Percentiles rank a stretch among this genome's conserved stretches.
Conservation (phyloP, 257 asterid species). For the Solanum chiquidenum region DNA sequence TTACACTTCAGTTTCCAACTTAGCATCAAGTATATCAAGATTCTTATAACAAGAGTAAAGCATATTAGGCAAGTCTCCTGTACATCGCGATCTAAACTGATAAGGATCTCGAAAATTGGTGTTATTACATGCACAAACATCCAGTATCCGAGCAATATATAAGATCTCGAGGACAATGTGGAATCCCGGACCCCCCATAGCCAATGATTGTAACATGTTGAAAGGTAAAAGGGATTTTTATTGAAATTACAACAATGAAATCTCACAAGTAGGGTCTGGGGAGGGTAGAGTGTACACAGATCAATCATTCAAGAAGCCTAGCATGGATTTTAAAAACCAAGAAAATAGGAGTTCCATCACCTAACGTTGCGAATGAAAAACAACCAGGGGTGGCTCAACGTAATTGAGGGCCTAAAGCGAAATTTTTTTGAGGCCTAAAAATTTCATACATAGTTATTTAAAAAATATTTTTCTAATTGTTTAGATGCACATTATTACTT, state of each 20-base stretch:
- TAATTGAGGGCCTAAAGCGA: too few relatives aligned
- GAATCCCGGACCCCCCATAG: not conserved
- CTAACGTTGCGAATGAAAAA: not conserved
- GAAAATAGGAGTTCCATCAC: not conserved
- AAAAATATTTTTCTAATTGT: too few relatives aligned
- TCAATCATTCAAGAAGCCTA: not conserved
- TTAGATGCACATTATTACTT: too few relatives aligned
- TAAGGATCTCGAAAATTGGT: not conserved
- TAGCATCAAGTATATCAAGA: not conserved
- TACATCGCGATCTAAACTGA: not conserved
- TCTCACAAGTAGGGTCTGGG: too few relatives aligned
- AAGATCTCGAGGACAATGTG: not conserved
- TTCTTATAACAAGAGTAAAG: not conserved
- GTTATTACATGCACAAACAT: not conserved
- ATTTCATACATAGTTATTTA: too few relatives aligned
- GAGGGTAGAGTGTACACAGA: too few relatives aligned
- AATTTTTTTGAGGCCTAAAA: too few relatives aligned
- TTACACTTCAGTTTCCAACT: not conserved
- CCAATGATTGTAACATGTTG: not conserved
- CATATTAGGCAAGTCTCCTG: not conserved
- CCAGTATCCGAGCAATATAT: not conserved
- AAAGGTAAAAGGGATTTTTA: not conserved
- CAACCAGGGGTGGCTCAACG: too few relatives aligned
- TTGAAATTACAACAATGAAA: not conserved
- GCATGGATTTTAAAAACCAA: not conserved